Evolutionary conservation across 305 asterid genomes (phyloP), one percentile per base, ranked within the genome.

Genomic region (Fraxinus velutina): DNA sequence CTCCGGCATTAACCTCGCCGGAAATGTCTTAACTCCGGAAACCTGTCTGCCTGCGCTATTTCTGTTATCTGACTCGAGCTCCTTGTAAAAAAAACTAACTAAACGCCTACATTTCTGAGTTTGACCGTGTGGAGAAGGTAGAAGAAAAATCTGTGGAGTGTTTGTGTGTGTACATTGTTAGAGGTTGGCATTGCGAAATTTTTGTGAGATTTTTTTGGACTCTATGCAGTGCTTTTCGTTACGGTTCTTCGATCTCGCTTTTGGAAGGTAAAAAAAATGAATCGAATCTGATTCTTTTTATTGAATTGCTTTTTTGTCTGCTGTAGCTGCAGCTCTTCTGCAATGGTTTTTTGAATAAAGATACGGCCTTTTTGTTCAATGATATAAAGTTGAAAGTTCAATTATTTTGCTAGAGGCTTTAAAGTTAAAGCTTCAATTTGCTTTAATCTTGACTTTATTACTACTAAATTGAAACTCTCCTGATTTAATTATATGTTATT

Each of bases 161-260:
- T 70, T 66, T 30, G 4, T 30, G 27, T n/a, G 44, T 32, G 21
- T 3, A 15, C 75, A 71, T 71, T 71, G 44, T 71, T 15, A 71
- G 44, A 33, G 42, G 44, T 30, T 32, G 75, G 75, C 75, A 71
- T 71, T 71, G 44, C 24, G 42, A 71, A 15, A 0, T 32, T 71
- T 29, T 29, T 12, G 39, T 68, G 74, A 27, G 74, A 29, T 8
- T 62, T 21, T n/a, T 29, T 71, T 71, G 75, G 44, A 32, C 24
- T 15, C 62, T 27, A 76, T 73, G 81, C 79, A 75, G 85, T 81
- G 81, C 32, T 44, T 64, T 77, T 72, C 80, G 44, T 60, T 68
- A 55, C 72, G 78, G 80, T 79, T 80, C 80, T 81, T 82, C 86
- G 92, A 89, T 89, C 91, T 89, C 87, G 84, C 66, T 82, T 79